Evolutionary conservation across 106 monocot species (phyloP), one percentile per base, ranked within the genome.

Genomic region (Apostasia ramifera): DNA sequence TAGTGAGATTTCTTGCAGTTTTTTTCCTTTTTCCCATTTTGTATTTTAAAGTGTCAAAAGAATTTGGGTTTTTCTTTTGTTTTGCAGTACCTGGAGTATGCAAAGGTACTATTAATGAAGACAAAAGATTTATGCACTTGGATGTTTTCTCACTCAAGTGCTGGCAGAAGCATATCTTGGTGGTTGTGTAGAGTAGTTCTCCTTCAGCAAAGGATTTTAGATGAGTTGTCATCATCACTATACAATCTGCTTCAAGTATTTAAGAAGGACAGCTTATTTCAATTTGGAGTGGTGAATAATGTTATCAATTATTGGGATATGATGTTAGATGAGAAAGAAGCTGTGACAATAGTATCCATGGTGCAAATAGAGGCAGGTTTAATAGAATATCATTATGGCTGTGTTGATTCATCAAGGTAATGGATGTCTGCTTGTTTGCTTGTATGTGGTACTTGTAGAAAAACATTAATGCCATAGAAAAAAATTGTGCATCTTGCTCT

Each of bases 141-240:
- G 60, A 71, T 50, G 37, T 68, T 67, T 67, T 75, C 60, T 76
- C 71, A 39, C 76, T 39, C 66, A 69, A 69, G 15, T 76, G 74
- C 70, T 53, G 69, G 11, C 69, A 76, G 55, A 75, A 91, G 68
- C 55, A 71, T 89, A 48, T 79, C 80, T 77, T 97, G 97, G 97
- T 97, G 97, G 97, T 61, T 92, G 74, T 97, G 69, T 64, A 82
- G 97, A 78, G 61, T 85, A 52, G 52, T 74, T 54, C 55, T 92
- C 47, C 79, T 97, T 72, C 89, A 92, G 44, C 97, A 97, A 79
- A 89, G 75, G 75, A 84, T 97, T 73, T 74, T 85, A 60, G 92
- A 92, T 48, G 89, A 89, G 40, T 77, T 83, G 1, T 89, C 90
- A 45, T 98, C 97, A 62, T 85, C 82, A 61, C 69, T 98, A 57